A percentile compares a stretch with the other conserved stretches of the same genome.
Conservation (phyloP, 768 basidiomycete genomes). For the Punctularia strigosozonata region DNA sequence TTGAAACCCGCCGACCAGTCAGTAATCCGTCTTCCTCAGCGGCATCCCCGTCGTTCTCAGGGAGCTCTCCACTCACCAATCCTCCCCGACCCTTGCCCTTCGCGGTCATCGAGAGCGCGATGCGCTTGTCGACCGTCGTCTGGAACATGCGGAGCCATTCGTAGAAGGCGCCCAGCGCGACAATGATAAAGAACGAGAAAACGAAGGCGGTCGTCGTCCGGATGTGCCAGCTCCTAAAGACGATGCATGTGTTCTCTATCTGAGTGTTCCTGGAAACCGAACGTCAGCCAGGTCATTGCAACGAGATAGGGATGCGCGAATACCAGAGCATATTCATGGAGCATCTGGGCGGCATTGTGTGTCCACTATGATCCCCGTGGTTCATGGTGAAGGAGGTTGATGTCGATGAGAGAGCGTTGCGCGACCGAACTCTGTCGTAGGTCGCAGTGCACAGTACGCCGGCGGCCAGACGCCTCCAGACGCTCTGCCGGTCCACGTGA, state of each 20-base stretch:
- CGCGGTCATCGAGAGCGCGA: conserved; percentile 35
- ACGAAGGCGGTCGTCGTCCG: conserved; percentile 41
- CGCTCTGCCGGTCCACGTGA: no score
- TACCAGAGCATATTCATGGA: conserved; percentile 79
- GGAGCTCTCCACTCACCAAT: conserved; percentile 28
- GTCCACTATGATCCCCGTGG: conserved; percentile 33
- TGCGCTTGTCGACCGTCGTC: conserved; percentile 42
- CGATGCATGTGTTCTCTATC: conserved; percentile 68
- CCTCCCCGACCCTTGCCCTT: conserved; percentile 35
- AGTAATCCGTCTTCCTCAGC: conserved; percentile 46
- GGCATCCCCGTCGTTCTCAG: conserved; percentile 28
- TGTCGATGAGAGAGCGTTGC: no score
- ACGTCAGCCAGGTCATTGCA: background rate
- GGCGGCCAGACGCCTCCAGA: no score
- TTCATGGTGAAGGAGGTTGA: no score
- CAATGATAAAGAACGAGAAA: conserved; percentile 53
- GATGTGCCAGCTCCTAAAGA: conserved; percentile 75
- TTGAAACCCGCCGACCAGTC: conserved; percentile 30
- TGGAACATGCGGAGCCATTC: conserved; percentile 68
- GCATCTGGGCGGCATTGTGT: conserved; percentile 30
- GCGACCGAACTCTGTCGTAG: no score
- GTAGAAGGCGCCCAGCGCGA: conserved; percentile 59
- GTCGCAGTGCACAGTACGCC: no score
- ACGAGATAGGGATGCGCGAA: conserved; percentile 5
- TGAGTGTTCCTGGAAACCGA: conserved; percentile 51